These are phyloP conservation scores for Candida taoyuanica DNA, from an alignment of 805 yeast species.

Conservation along the genomic window DNA sequence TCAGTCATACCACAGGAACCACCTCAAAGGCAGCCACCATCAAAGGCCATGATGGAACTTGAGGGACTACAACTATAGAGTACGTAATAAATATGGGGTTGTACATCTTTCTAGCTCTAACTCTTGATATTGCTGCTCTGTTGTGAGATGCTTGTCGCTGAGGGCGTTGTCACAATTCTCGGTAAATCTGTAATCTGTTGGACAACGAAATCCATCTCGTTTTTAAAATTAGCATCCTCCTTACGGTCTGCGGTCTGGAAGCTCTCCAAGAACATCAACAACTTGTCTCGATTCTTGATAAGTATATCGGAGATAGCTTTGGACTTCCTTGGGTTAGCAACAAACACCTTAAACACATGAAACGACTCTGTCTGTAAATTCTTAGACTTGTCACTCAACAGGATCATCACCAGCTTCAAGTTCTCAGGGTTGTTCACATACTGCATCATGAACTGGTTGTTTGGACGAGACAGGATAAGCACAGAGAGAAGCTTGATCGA, in stretches of 20 bases:
- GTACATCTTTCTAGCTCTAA: not conserved
- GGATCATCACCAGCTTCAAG: constrained; percentile 78
- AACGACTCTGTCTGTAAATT: constrained; percentile 89
- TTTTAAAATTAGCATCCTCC: constrained; percentile 62
- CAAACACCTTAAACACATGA: constrained; percentile 88
- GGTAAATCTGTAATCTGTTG: constrained; percentile 71
- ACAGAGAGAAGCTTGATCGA: constrained; percentile 72
- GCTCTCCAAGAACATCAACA: constrained; percentile 61
- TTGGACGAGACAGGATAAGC: constrained; percentile 64
- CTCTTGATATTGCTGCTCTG: not conserved
- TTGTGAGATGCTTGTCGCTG: not conserved
- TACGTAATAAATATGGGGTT: no score
- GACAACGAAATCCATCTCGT: constrained; percentile 77
- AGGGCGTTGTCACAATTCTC: constrained; percentile 36
- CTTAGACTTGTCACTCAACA: constrained; percentile 82
- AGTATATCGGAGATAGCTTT: constrained; percentile 77
- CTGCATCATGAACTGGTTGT: constrained; percentile 64
- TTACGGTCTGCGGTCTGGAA: constrained; percentile 55
- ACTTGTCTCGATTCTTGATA: constrained; percentile 75
- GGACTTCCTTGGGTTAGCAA: constrained; percentile 91
- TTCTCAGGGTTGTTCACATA: constrained; percentile 82
- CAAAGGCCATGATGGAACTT: constrained; percentile 11
- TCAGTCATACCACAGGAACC: no score
- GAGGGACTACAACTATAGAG: constrained; percentile 18
- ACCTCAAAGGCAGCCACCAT: not conserved